phyloP scores from a whole-genome alignment of 768 basidiomycete genomes.

The Pisolithus microcarpus region DNA sequence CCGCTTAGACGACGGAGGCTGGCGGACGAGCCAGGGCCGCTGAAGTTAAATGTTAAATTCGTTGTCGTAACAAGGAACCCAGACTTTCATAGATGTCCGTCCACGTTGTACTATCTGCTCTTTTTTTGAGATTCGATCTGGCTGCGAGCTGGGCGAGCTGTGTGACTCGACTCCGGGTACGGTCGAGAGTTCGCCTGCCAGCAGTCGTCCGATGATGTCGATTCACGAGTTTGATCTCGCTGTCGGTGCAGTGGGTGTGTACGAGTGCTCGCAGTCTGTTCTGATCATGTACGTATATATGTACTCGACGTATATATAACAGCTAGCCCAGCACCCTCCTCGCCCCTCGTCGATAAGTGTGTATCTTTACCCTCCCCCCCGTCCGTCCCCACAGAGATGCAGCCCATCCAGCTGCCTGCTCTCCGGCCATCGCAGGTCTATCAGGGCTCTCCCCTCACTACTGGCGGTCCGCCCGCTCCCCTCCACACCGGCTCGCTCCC shows the following conservation, averaged over 20 bases:
- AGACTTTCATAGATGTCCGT: constrained; percentile 12
- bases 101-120: constrained; percentile 5
- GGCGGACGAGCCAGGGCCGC: constrained; percentile 8
- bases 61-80: constrained; percentile 10
- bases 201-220: no score
- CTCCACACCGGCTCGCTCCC: constrained; percentile 9
- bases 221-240: no score
- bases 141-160: no score
- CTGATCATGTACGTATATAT: neutral
- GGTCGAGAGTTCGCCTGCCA: neutral
- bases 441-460: constrained; percentile 4
- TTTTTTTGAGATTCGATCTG: neutral
- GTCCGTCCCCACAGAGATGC: no score
- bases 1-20: neutral
- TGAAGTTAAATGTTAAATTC: constrained; percentile 22
- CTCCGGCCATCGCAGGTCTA: constrained; percentile 4
- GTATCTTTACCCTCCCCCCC: no score
- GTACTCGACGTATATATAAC: neutral
- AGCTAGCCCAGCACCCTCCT: neutral
- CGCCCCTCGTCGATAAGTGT: neutral
- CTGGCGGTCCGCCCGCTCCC: constrained; percentile 1
- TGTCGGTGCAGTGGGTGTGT: no score
- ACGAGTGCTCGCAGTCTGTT: neutral
- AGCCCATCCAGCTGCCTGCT: neutral
- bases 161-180: neutral